phyloP scores from a whole-genome alignment of 768 basidiomycete species.

The Calvatia gigantea region DNA sequence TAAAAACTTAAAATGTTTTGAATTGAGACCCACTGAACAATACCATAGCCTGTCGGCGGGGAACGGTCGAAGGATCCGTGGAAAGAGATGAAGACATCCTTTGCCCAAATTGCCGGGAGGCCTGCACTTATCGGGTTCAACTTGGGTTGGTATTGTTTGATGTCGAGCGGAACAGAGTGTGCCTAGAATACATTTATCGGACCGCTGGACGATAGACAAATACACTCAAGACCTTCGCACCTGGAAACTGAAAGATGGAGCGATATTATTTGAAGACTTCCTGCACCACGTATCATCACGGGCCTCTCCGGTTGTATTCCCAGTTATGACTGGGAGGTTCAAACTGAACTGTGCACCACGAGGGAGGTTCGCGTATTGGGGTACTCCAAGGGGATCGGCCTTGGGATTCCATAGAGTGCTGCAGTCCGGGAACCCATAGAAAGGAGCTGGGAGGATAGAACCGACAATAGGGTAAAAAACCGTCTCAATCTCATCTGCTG shows the following conservation, averaged over 20 bases:
- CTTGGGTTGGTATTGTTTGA: slow-evolving; percentile 33
- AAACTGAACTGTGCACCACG: slow-evolving; percentile 38
- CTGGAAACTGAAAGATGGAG: slow-evolving; percentile 38
- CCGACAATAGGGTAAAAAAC: slow-evolving; percentile 16
- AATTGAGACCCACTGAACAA: slow-evolving; percentile 29
- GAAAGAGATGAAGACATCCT: slow-evolving; percentile 42
- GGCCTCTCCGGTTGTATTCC: not conserved
- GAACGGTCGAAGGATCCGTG: slow-evolving; percentile 38
- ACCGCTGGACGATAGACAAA: not conserved
- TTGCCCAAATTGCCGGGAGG: slow-evolving; percentile 26
- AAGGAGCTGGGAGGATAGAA: slow-evolving; percentile 14
- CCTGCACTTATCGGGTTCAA: not conserved
- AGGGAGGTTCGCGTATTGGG: slow-evolving; percentile 27
- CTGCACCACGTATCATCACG: slow-evolving; percentile 32
- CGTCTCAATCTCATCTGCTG: slow-evolving; percentile 36
- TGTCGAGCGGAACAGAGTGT: slow-evolving; percentile 44
- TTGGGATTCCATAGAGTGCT: slow-evolving; percentile 38
- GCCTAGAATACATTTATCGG: slow-evolving; percentile 24
- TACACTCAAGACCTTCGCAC: slow-evolving; percentile 18
- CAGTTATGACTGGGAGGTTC: slow-evolving; percentile 23
- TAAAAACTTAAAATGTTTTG: not conserved
- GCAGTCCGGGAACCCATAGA: slow-evolving; percentile 43
- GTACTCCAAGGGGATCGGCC: slow-evolving; percentile 38
- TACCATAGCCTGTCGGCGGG: slow-evolving; percentile 45
- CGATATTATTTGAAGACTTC: slow-evolving; percentile 29